Conservation (phyloP, 345 rosid genomes). For the Syzygium grande region DNA sequence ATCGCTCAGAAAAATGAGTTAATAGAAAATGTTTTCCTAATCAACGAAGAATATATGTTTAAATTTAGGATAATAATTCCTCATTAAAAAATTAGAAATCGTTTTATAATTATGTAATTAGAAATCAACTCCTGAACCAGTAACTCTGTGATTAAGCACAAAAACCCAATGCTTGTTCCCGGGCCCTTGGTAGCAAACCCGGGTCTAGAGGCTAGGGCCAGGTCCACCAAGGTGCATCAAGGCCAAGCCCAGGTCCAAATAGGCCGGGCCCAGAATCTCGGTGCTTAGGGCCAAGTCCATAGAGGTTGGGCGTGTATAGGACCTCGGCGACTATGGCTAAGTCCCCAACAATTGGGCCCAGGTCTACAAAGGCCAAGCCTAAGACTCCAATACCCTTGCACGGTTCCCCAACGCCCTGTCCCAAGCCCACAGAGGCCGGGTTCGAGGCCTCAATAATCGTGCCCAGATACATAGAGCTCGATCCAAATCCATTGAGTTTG, state of each 20-base stretch:
- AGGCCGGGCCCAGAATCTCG: rapidly evolving
- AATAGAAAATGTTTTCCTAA: background rate
- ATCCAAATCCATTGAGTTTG: background rate
- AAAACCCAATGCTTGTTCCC: background rate
- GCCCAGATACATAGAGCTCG: rapidly evolving
- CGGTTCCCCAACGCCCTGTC: background rate
- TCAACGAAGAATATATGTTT: background rate
- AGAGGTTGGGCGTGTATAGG: background rate
- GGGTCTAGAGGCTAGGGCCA: rapidly evolving
- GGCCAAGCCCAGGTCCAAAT: background rate
- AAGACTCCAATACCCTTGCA: background rate
- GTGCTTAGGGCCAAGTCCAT: rapidly evolving
- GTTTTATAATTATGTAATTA: background rate
- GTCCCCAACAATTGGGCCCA: background rate
- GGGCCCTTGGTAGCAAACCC: background rate
- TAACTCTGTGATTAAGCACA: too few species aligned
- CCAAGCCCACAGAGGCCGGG: background rate
- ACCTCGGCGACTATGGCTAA: background rate
- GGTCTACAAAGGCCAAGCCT: background rate
- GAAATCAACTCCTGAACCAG: too few species aligned
- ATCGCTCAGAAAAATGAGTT: background rate
- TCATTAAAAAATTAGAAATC: background rate
- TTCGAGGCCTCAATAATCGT: background rate
- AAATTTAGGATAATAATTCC: background rate
- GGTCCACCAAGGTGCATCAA: background rate